These are phyloP conservation scores for Cryptosporidium baileyi DNA, from an alignment of 169 alveolate species.

Conservation along the genomic window DNA sequence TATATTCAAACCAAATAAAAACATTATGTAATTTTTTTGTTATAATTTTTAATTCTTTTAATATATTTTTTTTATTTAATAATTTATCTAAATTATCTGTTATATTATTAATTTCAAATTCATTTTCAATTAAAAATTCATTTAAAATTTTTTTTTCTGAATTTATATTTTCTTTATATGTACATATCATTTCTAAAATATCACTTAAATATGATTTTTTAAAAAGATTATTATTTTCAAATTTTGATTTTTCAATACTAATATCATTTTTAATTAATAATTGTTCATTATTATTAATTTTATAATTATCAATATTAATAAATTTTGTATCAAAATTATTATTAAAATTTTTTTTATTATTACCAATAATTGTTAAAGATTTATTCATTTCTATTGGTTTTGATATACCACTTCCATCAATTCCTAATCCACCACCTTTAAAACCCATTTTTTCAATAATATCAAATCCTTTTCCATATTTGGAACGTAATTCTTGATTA, in stretches of 20 bases:
- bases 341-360: neutral
- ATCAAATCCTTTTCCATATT: conserved; percentile 63
- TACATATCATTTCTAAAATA: neutral
- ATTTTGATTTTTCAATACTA: neutral
- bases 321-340: neutral
- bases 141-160: neutral
- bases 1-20: neutral
- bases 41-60: neutral
- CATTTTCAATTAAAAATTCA: neutral
- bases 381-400: conserved; percentile 14
- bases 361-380: neutral
- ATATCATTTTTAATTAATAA: neutral
- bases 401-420: conserved; percentile 58
- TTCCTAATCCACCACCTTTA: conserved; percentile 63
- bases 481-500: neutral
- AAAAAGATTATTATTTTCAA: neutral
- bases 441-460: conserved; percentile 46
- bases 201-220: neutral
- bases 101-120: neutral
- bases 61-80: neutral
- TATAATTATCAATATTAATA: too few species aligned
- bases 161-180: neutral
- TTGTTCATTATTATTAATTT: neutral
- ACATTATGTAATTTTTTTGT: neutral
- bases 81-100: neutral